Evolutionary conservation across 805 yeast species (phyloP), one percentile per base, ranked within the genome.

Genomic region (Teunomyces stri): DNA sequence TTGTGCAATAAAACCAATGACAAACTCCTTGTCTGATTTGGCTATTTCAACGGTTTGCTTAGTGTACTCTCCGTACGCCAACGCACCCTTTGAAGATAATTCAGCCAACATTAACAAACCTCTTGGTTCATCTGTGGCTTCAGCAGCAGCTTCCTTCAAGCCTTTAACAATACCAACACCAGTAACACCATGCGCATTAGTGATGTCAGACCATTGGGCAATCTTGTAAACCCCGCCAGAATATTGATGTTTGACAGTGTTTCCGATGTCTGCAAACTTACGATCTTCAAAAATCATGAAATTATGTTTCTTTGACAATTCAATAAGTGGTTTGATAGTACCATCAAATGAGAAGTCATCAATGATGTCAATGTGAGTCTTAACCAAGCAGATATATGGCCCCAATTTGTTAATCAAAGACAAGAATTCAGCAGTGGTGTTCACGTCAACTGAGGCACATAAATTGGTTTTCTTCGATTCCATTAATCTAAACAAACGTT

Each of bases 221-320:
- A 92, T 92, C 61, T 81, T 83, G 72, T 82, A 90, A 9, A 89
- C 85, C 39, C 99, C 99, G 33, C 95, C 89, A 28, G 87, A 74
- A 67, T 92, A 94, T 68, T 94, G 99, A 39, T 89, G 80, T 70
- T 92, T 91, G 46, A 94, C 99, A 1, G 99, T 94, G 62, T 91
- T 89, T 13, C 99, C 99, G 58, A 94, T 94, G 67, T 94, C 99
- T 20, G 99, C 99, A 68, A 94, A 94, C 70, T 94, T 94, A 54
- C 99, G 80, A 70, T 94, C 99, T 70, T 94, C 99, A 63, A 94
- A 94, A 55, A 94, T 85, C 76, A 94, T 70, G 61, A 94, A 94
- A 54, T 86, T 81, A 72, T 91, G 92, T 61, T 90, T 89, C 57
- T 80, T 71, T 16, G 97, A 81, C 28, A 94, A 73, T 45, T 63